Evolutionary conservation across 2,329 filamentous ascomycete genomes (phyloP).

Genomic region (Trichoderma gracile): DNA sequence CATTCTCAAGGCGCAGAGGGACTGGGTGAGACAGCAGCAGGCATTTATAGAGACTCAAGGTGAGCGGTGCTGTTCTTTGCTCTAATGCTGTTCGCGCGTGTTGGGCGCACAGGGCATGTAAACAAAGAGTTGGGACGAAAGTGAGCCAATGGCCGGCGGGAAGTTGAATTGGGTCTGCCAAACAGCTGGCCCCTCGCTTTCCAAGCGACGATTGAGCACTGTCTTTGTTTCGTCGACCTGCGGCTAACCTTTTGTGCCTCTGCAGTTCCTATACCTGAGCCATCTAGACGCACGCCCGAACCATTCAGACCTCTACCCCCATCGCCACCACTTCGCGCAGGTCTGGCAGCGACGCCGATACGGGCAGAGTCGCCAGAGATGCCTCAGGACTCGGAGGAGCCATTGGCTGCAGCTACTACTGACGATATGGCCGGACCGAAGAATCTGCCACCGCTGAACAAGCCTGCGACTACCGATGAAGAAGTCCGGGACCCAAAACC

Average conservation of each 20-base stretch:
- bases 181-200: neutral
- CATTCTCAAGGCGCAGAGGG: conserved; percentile 35
- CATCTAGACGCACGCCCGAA: neutral
- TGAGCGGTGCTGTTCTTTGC: neutral
- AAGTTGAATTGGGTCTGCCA: neutral
- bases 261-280: neutral
- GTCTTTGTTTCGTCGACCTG: neutral
- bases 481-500: neutral
- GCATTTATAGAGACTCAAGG: neutral
- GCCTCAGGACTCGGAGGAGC: neutral
- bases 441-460: conserved; percentile 28
- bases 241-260: neutral
- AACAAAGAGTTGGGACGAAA: neutral
- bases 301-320: neutral
- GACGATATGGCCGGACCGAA: conserved; percentile 14
- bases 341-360: neutral
- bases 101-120: conserved; percentile 10
- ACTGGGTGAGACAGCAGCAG: conserved; percentile 35
- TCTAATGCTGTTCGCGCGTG: neutral
- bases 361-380: neutral
- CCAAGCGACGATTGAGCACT: too few relatives aligned
- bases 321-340: neutral
- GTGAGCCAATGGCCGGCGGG: neutral
- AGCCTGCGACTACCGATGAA: neutral
- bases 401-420: neutral